Evolutionary conservation across 208 protist species (phyloP).

Genomic region (Crithidia mellificae): DNA sequence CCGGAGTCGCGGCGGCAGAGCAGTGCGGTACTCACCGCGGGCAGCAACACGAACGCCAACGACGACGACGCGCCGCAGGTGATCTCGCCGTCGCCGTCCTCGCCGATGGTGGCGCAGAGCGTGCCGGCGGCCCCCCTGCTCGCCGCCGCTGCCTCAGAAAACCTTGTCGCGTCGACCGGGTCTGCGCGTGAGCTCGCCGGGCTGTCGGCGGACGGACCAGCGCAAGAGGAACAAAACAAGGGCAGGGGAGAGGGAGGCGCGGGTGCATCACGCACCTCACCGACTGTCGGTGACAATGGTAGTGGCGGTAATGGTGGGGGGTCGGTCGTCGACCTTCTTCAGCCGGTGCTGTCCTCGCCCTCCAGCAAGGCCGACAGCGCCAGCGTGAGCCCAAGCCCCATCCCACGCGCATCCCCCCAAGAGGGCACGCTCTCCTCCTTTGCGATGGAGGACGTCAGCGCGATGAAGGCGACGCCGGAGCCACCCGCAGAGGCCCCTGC

Average conservation of each 20-base stretch:
- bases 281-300: background rate
- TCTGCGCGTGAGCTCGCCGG: background rate
- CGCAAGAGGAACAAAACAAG: background rate
- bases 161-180: background rate
- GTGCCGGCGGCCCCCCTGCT: conserved; percentile 5
- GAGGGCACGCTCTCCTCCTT: conserved; percentile 6
- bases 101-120: background rate
- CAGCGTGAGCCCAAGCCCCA: conserved; percentile 1
- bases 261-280: background rate
- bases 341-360: background rate
- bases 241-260: background rate
- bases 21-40: background rate
- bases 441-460: conserved; percentile 1
- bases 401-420: background rate
- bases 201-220: background rate
- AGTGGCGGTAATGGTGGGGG: too few species aligned
- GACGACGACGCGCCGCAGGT: background rate
- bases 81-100: background rate
- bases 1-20: conserved; percentile 6
- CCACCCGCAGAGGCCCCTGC: background rate
- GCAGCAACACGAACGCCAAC: background rate
- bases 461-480: background rate
- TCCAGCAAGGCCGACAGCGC: background rate
- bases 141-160: background rate
- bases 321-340: background rate